Evolutionary conservation across 768 basidiomycete genomes (phyloP).

Genomic region (Leccinellum rugosiceps): DNA sequence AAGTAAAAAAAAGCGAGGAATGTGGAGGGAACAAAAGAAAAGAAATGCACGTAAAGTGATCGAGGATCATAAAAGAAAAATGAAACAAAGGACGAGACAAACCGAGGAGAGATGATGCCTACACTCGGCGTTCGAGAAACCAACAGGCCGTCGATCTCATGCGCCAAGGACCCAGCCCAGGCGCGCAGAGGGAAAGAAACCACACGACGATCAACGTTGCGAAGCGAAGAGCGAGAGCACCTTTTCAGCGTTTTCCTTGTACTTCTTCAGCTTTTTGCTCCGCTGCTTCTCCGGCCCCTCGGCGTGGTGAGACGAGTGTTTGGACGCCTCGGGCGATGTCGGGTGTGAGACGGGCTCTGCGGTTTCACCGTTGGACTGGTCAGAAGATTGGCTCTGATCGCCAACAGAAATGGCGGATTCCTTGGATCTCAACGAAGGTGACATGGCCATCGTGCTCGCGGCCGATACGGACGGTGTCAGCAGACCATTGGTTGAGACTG

Average conservation of each 20-base stretch:
- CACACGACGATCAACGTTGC: constrained; percentile 46
- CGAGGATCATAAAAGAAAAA: background rate
- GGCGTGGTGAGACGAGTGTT: constrained; percentile 24
- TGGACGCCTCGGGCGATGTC: constrained; percentile 32
- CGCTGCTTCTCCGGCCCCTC: constrained; percentile 58
- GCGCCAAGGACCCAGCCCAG: constrained; percentile 25
- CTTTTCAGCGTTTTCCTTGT: constrained; percentile 86
- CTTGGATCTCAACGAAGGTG: constrained; percentile 78
- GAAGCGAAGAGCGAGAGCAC: constrained; percentile 79
- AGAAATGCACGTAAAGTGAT: constrained; percentile 22
- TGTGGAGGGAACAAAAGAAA: constrained; percentile 6
- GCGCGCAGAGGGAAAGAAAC: constrained; percentile 2
- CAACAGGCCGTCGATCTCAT: constrained; percentile 1
- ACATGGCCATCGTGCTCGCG: constrained; percentile 40
- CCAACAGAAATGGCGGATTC: constrained; percentile 76
- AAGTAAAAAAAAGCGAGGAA: background rate
- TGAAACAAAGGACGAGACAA: constrained; percentile 16
- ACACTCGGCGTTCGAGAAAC: constrained; percentile 21
- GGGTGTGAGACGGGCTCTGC: constrained; percentile 22
- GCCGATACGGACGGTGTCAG: constrained; percentile 64
- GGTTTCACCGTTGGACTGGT: constrained; percentile 59
- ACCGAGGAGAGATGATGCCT: constrained; percentile 15
- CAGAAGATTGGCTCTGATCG: constrained; percentile 67
- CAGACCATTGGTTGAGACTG: constrained; percentile 45
- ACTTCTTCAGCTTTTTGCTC: constrained; percentile 79